Evolutionary conservation across 495 filamentous ascomycete genomes (phyloP), one percentile per base, ranked within the genome.

Genomic region (Patellaria atrata): DNA sequence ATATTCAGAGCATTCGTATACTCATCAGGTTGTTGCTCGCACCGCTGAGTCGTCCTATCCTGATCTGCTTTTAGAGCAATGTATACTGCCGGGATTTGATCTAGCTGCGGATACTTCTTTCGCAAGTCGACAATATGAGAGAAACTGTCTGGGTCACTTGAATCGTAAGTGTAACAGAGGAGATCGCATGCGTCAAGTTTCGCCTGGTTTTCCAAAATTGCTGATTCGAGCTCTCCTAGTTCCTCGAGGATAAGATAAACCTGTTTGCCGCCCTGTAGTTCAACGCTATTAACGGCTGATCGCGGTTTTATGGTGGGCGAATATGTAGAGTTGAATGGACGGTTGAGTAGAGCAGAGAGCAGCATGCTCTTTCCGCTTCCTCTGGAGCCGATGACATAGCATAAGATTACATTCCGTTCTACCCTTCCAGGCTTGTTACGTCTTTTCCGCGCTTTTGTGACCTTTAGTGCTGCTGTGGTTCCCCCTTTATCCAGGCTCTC

Each of bases 191-290:
- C 74, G 51, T 91, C 82, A n/a, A 97, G 63, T 53, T 89, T 92
- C 19, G 73, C 71, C 47, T 78, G 71, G 58, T 97, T 96, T 32
- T 94, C 89, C 1, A 97, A 60, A 31, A 96, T 81, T 14, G 89
- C 86, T 0, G 84, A 80, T 47, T 96, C 89, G 24, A 92, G 62
- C 54, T 94, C 84, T n/a, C 91, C 91, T 2, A 94, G 74, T 52
- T 97, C 89, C 48, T 91, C 80, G 33, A 96, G 48, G 40, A 97
- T 96, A 15, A 97, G 66, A 49, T 96, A 96, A 58, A 83, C 92
- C 56, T 97, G 91, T 48, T 93, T 93, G 16, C 89, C 89, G 18
- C 89, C 89, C 30, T 81, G 84, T 2, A 97, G 71, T 50, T 97
- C 89, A 12, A 97, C 89, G 40, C 82, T 93, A 53, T 97, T 96